Percentiles rank a stretch among this genome's conserved stretches.
Evolutionary conservation across 345 rosid genomes (phyloP).

Genomic region (Salix arbutifolia): DNA sequence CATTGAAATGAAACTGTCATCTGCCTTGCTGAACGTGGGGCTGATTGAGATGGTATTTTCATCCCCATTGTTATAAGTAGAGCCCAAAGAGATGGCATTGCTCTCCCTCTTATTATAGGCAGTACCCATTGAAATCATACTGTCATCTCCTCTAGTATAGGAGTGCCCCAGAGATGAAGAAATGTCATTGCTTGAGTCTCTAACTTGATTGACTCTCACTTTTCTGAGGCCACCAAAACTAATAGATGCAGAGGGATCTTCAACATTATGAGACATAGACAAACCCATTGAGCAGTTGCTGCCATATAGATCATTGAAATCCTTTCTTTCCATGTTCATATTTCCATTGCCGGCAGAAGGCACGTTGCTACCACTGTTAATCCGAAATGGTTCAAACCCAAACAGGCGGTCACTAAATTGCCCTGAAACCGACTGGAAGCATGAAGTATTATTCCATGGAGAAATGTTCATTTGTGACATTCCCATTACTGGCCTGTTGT

Average conservation of each 20-base stretch:
- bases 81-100: constrained; percentile 21
- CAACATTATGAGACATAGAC: constrained; percentile 55
- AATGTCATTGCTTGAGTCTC: constrained; percentile 43
- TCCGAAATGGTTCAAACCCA: constrained; percentile 53
- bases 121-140: constrained; percentile 23
- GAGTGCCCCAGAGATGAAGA: constrained; percentile 43
- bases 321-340: constrained; percentile 38
- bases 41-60: constrained; percentile 26
- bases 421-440: constrained; percentile 53
- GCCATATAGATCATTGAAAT: constrained; percentile 35
- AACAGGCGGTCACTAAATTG: constrained; percentile 60
- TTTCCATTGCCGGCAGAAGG: constrained; percentile 35
- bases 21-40: constrained; percentile 32
- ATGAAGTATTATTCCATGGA: constrained; percentile 58
- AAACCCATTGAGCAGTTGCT: constrained; percentile 44
- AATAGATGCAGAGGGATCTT: constrained; percentile 48
- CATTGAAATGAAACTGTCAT: constrained; percentile 26
- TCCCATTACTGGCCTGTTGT: constrained; percentile 27
- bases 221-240: constrained; percentile 55
- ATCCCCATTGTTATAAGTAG: constrained; percentile 18
- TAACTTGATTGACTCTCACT: constrained; percentile 59
- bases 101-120: constrained; percentile 23
- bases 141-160: constrained; percentile 33
- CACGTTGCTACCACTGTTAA: constrained; percentile 42
- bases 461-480: constrained; percentile 36